Evolutionary conservation across 2,329 filamentous ascomycete genomes (phyloP), one percentile per base, ranked within the genome.

Genomic region (Alternaria gansuensis): DNA sequence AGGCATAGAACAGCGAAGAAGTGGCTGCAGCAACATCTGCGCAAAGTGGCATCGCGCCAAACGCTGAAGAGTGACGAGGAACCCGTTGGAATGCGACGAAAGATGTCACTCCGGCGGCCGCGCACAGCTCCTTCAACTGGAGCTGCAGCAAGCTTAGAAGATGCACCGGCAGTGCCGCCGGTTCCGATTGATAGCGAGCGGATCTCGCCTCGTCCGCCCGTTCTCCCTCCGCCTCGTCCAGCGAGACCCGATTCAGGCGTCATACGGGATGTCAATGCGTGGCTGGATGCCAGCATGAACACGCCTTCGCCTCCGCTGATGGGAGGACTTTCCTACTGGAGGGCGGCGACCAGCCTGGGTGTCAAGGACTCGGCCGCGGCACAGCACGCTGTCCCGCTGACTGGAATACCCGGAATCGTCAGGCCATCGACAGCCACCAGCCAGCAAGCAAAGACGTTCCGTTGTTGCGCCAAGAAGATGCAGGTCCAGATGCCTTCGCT

Each of bases 261-360:
- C 10, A 60, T 71, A 11, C 67, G 67, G 10, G 63, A 76, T 40
- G 66, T 77, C 13, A 66, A 73, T 45, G 72, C 69, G 43, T 76
- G 75, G 75, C 62, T 77, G 2, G 73, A 76, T 34, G 65, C 71
- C 7, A 75, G 68, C 54, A 58, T 64, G 33, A 66, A 51, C 28
- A 67, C 61, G n/a, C 65, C 70, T 1, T 66, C 70, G 8, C 66
- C 69, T 43, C 68, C 69, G 3, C 54, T 77, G 17, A 77, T 77
- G 75, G 60, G 63, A 5, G 75, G 74, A n/a, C 36, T 76, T 5
- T 55, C 69, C 6, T 77, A 77, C 59, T 76, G 74, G 75, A 66
- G 64, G 55, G 65, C 67, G 24, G 71, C 60, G 11, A 57, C 62
- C 4, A 41, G 37, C 5, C 39, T 51, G 6, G 55, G 62, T 33